Evolutionary conservation across 805 yeast species (phyloP).

Genomic region (Starmera pachycereana): DNA sequence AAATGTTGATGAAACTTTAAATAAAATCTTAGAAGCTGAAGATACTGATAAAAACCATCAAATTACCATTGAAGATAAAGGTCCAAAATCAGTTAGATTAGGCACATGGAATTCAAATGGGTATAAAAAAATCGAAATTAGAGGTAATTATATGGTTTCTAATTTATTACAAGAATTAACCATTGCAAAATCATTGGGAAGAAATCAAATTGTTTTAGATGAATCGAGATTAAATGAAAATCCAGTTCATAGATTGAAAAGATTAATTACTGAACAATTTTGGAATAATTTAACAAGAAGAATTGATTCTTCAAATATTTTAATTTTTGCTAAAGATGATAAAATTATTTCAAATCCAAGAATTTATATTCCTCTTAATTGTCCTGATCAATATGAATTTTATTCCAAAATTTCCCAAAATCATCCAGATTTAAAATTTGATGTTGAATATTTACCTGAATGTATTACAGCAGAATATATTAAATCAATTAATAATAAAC

Average conservation of each 20-base stretch:
- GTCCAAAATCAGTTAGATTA: conserved; percentile 69
- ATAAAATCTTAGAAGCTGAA: conserved; percentile 59
- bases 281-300: conserved; percentile 74
- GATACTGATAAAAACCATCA: conserved; percentile 82
- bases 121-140: conserved; percentile 54
- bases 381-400: conserved; percentile 65
- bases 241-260: conserved; percentile 67
- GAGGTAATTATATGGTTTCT: conserved; percentile 86
- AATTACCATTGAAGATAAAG: conserved; percentile 76
- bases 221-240: conserved; percentile 79
- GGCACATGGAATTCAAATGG: conserved; percentile 86
- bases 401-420: conserved; percentile 41
- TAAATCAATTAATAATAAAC: conserved; percentile 64
- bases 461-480: conserved; percentile 70
- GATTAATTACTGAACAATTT: conserved; percentile 67
- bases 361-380: conserved; percentile 62
- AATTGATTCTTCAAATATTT: conserved; percentile 50
- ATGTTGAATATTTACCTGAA: conserved; percentile 70
- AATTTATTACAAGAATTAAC: conserved; percentile 84
- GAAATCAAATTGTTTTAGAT: conserved; percentile 68
- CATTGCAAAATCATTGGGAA: conserved; percentile 71
- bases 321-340: conserved; percentile 66
- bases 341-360: conserved; percentile 68
- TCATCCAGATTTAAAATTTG: conserved; percentile 48
- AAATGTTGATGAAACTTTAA: conserved; percentile 64